Conservation (phyloP, 2,329 filamentous ascomycete genomes). For the Penicillium paneum region DNA sequence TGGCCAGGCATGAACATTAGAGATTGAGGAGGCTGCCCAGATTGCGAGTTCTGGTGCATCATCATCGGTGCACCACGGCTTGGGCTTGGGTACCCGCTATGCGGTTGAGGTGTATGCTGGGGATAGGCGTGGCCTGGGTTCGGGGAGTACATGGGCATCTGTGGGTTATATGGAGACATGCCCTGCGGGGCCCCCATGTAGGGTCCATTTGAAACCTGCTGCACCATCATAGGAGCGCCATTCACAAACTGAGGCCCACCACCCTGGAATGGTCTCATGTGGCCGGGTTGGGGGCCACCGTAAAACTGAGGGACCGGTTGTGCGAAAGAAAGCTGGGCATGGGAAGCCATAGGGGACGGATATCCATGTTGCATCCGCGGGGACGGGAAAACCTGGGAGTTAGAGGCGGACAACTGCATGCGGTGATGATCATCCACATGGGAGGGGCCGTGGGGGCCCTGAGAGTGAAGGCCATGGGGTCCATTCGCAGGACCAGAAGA, state of each 20-base stretch:
- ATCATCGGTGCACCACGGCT: slow-evolving; percentile 85
- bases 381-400: slow-evolving; percentile 79
- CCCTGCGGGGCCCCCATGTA: slow-evolving; percentile 72
- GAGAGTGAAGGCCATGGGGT: slow-evolving; percentile 62
- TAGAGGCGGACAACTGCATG: slow-evolving; percentile 81
- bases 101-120: slow-evolving; percentile 51
- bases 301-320: slow-evolving; percentile 70
- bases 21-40: slow-evolving; percentile 68
- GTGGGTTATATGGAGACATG: slow-evolving; percentile 65
- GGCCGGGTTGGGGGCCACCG: slow-evolving; percentile 66
- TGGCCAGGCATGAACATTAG: slow-evolving; percentile 76
- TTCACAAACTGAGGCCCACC: slow-evolving; percentile 70
- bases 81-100: slow-evolving; percentile 83
- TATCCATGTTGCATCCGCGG: slow-evolving; percentile 73
- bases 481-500: slow-evolving; percentile 72
- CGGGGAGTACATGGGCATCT: slow-evolving; percentile 81
- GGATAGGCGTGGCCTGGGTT: slow-evolving; percentile 67
- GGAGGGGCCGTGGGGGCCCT: slow-evolving; percentile 67
- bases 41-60: slow-evolving; percentile 90
- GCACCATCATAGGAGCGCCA: slow-evolving; percentile 77
- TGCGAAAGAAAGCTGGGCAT: slow-evolving; percentile 67
- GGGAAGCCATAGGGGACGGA: slow-evolving; percentile 64
- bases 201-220: slow-evolving; percentile 62
- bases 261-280: slow-evolving; percentile 69
- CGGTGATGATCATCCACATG: slow-evolving; percentile 78